Percentiles rank a stretch among this genome's conserved stretches.
phyloP scores from a whole-genome alignment of 1,284 basidiomycete species.

The Ustilago tritici region DNA sequence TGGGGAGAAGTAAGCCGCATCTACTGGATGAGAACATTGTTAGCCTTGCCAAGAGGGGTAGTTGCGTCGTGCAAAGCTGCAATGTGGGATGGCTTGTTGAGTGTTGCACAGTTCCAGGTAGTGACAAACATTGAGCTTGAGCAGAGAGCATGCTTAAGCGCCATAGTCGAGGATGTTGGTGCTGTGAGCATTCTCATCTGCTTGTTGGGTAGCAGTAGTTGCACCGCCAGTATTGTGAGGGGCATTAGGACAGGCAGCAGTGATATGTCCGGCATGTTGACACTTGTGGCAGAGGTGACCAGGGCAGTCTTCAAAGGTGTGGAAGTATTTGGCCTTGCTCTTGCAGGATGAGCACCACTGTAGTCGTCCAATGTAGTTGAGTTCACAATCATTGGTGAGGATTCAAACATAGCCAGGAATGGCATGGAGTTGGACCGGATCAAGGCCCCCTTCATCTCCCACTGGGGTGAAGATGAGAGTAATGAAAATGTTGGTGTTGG shows the following conservation, averaged over 20 bases:
- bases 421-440: neutral
- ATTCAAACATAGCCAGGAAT: conserved; percentile 1
- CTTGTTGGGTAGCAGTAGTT: neutral
- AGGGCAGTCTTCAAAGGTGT: neutral
- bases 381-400: neutral
- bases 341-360: neutral
- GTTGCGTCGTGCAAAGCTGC: too few species aligned
- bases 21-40: too few species aligned
- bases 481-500: too few species aligned
- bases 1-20: too few species aligned
- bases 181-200: neutral
- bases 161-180: too few species aligned
- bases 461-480: too few species aligned
- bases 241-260: neutral
- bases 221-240: neutral
- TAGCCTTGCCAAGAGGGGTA: too few species aligned
- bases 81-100: too few species aligned
- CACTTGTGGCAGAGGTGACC: neutral
- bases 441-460: too few species aligned
- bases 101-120: too few species aligned
- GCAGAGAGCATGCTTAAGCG: too few species aligned
- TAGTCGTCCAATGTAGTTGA: neutral
- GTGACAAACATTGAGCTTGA: too few species aligned
- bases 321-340: neutral
- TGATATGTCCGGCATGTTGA: neutral